Base-by-base conservation (phyloP, 805 yeast species). In the Metschnikowia baotianmanensis region DNA sequence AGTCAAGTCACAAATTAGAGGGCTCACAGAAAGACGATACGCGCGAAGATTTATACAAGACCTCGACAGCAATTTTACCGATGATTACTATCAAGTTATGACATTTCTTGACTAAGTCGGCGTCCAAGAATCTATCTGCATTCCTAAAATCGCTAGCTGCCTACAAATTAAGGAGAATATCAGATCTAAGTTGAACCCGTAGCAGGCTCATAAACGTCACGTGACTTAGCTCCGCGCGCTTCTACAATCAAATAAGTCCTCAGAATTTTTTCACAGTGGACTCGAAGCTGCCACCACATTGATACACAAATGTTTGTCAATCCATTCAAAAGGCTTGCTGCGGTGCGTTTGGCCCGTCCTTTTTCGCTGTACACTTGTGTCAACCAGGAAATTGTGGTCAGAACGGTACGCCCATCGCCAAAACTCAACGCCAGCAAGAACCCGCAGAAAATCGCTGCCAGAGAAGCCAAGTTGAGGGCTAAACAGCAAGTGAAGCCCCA, bases 401-500 rank as follows among this genome's bases (percentile, higher is more conserved):
- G 45, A 33, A 40, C 39, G 24, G 19, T 35, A 16, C 39, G 48
- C 12, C 53, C 53, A 3, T 50, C 54, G 10, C 55, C 55, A 6
- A 51, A 51, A 25, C 46, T 37, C 20, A 36, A 40, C 31, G 46
- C 50, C 9, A 33, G 22, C 15, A 51, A 45, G 38, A 50, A 51
- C 34, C 52, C 52, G 1, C 45, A 47, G 32, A 42, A 41, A 19
- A 29, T 47, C 23, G 45, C 47, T 24, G 40, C 42, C 24, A 39
- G 55, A 38, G 42, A 31, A 10, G 40, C 44, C 12, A 29, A 42
- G 33, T 38, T 45, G 31, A 47, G 47, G 30, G 40, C 42, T 19
- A 38, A 31, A 27, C 42, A 42, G 16, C 47, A 43, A 29, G 43
- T 42, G 16, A 82, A 60, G 46, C 74, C 72, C 43, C 65, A 50